Evolutionary conservation across 108 stramenopile genomes (phyloP).

Genomic region (Cyclotella choctawhatcheeana): DNA sequence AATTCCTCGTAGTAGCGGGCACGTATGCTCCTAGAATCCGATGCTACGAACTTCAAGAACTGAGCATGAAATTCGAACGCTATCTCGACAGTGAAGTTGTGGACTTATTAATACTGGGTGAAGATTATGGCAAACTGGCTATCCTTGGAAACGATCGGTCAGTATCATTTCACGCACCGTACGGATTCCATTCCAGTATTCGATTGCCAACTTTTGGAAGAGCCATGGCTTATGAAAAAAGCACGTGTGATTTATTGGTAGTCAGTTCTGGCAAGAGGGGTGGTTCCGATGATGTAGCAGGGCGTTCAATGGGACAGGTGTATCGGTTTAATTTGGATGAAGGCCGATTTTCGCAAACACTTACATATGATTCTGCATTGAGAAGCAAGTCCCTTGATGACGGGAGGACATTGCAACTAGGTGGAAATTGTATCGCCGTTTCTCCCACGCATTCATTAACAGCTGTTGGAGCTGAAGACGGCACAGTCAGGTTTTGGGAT

Average conservation of each 20-base stretch:
- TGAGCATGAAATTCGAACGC: slow-evolving; percentile 99
- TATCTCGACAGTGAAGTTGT: slow-evolving; percentile 94
- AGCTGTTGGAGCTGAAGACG: slow-evolving; percentile 89
- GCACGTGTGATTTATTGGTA: slow-evolving; percentile 90
- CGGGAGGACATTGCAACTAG: slow-evolving; percentile 40
- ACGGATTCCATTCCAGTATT: slow-evolving; percentile 91
- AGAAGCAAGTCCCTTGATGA: slow-evolving; percentile 42
- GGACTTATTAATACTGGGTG: slow-evolving; percentile 84
- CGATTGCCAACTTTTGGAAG: slow-evolving; percentile 97
- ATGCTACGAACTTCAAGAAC: slow-evolving; percentile 93
- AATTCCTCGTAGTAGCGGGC: slow-evolving; percentile 91
- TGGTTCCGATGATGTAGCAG: background rate
- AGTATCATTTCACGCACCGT: slow-evolving; percentile 97
- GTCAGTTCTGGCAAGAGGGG: slow-evolving; percentile 72
- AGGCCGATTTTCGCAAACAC: slow-evolving; percentile 93
- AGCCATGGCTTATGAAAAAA: slow-evolving; percentile 92
- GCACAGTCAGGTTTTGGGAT: slow-evolving; percentile 92
- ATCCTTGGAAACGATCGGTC: slow-evolving; percentile 93
- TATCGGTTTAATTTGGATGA: slow-evolving; percentile 96
- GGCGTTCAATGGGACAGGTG: slow-evolving; percentile 57
- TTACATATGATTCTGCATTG: slow-evolving; percentile 56
- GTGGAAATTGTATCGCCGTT: slow-evolving; percentile 74
- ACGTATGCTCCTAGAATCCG: slow-evolving; percentile 95
- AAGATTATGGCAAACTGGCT: slow-evolving; percentile 96
- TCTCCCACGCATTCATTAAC: slow-evolving; percentile 77